Percentiles rank a stretch among this genome's conserved stretches.
phyloP scores from a whole-genome alignment of 495 filamentous ascomycete genomes.

The Paragyromitra xinjiangensis region DNA sequence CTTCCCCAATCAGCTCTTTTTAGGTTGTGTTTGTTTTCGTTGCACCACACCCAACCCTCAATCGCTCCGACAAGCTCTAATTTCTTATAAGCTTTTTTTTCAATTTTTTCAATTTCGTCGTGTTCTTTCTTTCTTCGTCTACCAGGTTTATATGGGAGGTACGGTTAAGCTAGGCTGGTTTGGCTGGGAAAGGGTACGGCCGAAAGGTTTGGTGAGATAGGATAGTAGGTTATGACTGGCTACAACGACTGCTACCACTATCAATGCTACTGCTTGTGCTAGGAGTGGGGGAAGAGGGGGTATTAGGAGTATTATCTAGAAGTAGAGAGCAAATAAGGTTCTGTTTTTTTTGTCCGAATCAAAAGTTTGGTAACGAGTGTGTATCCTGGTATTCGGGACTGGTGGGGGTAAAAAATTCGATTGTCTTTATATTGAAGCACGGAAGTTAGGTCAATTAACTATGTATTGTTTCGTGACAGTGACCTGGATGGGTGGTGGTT shows the following conservation, averaged over 20 bases:
- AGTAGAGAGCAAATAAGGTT: constrained; percentile 36
- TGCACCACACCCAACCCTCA: neutral
- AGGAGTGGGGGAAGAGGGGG: neutral
- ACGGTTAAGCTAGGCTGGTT: constrained; percentile 10
- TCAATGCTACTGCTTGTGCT: constrained; percentile 30
- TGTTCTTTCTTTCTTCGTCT: constrained; percentile 1
- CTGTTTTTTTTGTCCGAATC: constrained; percentile 18
- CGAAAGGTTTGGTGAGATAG: constrained; percentile 19
- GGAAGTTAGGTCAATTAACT: too few relatives aligned
- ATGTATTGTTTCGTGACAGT: too few relatives aligned
- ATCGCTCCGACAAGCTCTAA: constrained; percentile 11
- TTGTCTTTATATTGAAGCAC: neutral
- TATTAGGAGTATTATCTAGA: constrained; percentile 4
- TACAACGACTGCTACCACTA: constrained; percentile 22
- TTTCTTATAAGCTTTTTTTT: neutral
- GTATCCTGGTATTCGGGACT: constrained; percentile 12
- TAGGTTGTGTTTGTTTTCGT: neutral
- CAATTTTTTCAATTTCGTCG: neutral
- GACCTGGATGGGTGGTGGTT: too few relatives aligned
- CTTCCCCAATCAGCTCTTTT: neutral
- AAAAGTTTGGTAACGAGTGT: constrained; percentile 24
- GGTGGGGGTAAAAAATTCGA: neutral
- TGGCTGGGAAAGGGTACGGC: constrained; percentile 2
- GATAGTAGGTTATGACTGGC: constrained; percentile 45
- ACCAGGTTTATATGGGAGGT: constrained; percentile 3